Conservation (phyloP, 495 filamentous ascomycete species). For the Hypoxylon rickii region DNA sequence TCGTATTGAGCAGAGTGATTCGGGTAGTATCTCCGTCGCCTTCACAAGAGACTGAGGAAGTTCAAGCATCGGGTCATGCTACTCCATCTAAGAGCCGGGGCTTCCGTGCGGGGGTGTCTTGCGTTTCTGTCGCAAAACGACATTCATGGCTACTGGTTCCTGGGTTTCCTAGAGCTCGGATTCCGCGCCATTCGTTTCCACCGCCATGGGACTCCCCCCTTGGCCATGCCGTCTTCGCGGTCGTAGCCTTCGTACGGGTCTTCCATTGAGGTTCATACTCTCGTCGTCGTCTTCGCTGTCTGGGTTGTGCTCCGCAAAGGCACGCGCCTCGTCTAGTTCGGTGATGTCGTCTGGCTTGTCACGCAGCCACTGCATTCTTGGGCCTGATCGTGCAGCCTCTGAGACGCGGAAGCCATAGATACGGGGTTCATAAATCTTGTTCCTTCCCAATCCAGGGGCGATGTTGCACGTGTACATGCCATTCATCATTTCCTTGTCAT, state of each 20-base stretch:
- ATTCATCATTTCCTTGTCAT: conserved; percentile 68
- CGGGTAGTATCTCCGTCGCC: not conserved
- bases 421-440: conserved; percentile 87
- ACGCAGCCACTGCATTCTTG: conserved; percentile 95
- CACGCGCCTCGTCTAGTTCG: conserved; percentile 78
- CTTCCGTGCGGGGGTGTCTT: no score
- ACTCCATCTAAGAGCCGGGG: not conserved
- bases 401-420: conserved; percentile 97
- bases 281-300: conserved; percentile 54
- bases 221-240: conserved; percentile 40
- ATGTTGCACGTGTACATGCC: conserved; percentile 82
- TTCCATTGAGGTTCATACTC: conserved; percentile 48
- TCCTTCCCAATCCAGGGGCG: conserved; percentile 80
- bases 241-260: conserved; percentile 44
- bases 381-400: conserved; percentile 82
- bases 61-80: not conserved
- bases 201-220: conserved; percentile 58
- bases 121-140: no score
- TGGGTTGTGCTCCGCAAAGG: conserved; percentile 55
- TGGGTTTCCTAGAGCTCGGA: conserved; percentile 46
- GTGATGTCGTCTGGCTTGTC: conserved; percentile 77
- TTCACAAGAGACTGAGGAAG: not conserved
- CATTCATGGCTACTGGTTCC: no score
- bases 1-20: conserved; percentile 6
- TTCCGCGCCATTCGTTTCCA: conserved; percentile 55